Conservation (phyloP, 1,139 yeast genomes). For the Debaryomyces psychrophilus region DNA sequence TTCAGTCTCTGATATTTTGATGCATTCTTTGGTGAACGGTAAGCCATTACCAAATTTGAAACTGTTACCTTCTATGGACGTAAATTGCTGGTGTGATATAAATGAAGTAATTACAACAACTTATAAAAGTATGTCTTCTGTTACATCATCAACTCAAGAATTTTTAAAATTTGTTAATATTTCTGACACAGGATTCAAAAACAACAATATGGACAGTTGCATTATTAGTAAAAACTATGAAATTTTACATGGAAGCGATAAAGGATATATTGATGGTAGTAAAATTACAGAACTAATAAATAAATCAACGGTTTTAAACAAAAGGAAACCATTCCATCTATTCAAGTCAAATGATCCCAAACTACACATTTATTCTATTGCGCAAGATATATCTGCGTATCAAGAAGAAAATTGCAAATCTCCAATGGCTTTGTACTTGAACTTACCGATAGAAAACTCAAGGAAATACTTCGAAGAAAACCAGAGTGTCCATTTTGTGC, state of each 20-base stretch:
- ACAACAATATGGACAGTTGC: slow-evolving; percentile 14
- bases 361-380: slow-evolving; percentile 70
- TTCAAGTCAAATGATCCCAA: slow-evolving; percentile 52
- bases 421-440: slow-evolving; percentile 67
- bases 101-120: slow-evolving; percentile 53
- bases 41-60: slow-evolving; percentile 62
- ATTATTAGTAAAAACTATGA: slow-evolving; percentile 28
- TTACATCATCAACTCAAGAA: slow-evolving; percentile 15
- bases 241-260: slow-evolving; percentile 18
- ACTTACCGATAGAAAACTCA: slow-evolving; percentile 37
- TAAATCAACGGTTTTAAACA: slow-evolving; percentile 77
- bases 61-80: slow-evolving; percentile 68
- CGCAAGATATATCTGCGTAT: slow-evolving; percentile 71
- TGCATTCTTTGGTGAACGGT: slow-evolving; percentile 88
- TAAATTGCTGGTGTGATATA: slow-evolving; percentile 70
- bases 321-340: slow-evolving; percentile 83
- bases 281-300: slow-evolving; percentile 67
- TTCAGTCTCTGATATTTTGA: slow-evolving; percentile 73
- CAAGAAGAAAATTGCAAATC: slow-evolving; percentile 60
- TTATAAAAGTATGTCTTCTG: slow-evolving; percentile 34
- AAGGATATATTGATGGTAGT: slow-evolving; percentile 19
- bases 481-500: slow-evolving; percentile 28
- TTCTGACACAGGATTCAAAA: slow-evolving; percentile 30
- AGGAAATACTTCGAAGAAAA: slow-evolving; percentile 28
- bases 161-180: slow-evolving; percentile 33